Evolutionary conservation across 2,329 filamentous ascomycete genomes (phyloP), one percentile per base, ranked within the genome.

Genomic region (Epichloe hybrida): DNA sequence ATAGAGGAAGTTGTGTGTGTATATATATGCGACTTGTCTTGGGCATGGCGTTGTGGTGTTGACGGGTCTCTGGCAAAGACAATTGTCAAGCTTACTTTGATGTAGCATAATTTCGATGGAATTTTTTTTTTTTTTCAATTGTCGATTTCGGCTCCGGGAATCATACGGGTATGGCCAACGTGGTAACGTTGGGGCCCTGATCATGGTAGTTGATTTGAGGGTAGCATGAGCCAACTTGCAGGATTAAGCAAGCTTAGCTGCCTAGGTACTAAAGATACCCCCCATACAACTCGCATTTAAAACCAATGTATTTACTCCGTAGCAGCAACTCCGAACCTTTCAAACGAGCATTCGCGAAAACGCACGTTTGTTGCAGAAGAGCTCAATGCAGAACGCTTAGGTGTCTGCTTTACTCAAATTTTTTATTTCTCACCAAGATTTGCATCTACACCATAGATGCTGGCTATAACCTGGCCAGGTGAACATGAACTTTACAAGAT

Each of bases 21-120:
- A 17, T 17, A 42, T 17, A 17, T 17, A 42, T 43, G 34, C 27
- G 36, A 31, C 37, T 35, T 17, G 4, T 31, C 21, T 5, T 13
- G 17, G 17, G 51, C 48, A 43, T 52, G 51, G 51, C 48, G 51
- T 53, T 50, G 21, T 36, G 51, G 48, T 27, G 31, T 46, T 15
- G 21, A 39, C 4, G 49, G 49, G 2, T 44, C 15, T 39, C n/a
- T 43, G 17, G 37, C 17, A 27, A 35, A 50, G 13, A 39, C n/a
- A 11, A 31, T 31, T 31, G 27, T 31, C 27, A 4, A 31, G 27
- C 27, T 3, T 31, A 8, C 13, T n/a, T 42, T 9, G 8, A 35
- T 50, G 43, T 46, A 47, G 23, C 13, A 41, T 46, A 35, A 9
- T 23, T 40, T 36, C 36, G 43, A 36, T 36, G 20, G 27, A 41